Percentiles rank a stretch among this genome's conserved stretches.
phyloP scores from a whole-genome alignment of 768 basidiomycete genomes.

The Rhizopogon sp. region DNA sequence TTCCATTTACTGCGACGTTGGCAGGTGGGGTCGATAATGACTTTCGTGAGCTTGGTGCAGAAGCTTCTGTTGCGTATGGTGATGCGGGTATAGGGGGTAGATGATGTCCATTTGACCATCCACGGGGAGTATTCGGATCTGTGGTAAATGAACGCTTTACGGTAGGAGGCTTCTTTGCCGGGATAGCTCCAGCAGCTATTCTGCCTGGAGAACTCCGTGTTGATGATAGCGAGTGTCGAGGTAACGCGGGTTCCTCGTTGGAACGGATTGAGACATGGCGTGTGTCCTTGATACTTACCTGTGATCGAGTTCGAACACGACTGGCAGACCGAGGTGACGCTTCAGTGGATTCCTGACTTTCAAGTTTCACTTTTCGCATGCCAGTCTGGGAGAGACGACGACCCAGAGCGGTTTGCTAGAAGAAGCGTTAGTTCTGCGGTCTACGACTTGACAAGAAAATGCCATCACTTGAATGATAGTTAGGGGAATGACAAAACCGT shows the following conservation, averaged over 20 bases:
- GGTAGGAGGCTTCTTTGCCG: constrained; percentile 24
- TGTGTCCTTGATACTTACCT: constrained; percentile 30
- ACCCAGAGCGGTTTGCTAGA: constrained; percentile 66
- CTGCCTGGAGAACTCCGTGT: constrained; percentile 28
- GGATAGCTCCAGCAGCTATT: constrained; percentile 15
- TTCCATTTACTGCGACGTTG: constrained; percentile 25
- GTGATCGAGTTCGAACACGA: constrained; percentile 25
- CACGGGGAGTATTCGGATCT: constrained; percentile 23
- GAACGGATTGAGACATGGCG: constrained; percentile 27
- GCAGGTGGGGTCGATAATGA: constrained; percentile 29
- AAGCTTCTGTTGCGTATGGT: constrained; percentile 58
- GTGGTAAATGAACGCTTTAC: constrained; percentile 29
- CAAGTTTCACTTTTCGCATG: constrained; percentile 19
- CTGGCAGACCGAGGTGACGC: background rate
- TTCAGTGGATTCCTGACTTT: background rate
- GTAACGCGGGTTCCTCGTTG: constrained; percentile 18
- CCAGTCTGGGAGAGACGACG: constrained; percentile 62
- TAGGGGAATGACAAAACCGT: constrained; percentile 86
- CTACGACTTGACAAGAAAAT: background rate
- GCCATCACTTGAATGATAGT: constrained; percentile 73
- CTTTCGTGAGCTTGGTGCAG: constrained; percentile 51
- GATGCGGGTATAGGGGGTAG: constrained; percentile 68
- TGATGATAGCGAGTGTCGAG: constrained; percentile 29
- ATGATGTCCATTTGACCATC: constrained; percentile 36
- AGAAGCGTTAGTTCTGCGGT: background rate